A percentile compares a stretch with the other conserved stretches of the same genome.
These are phyloP conservation scores for Durio zibethinus DNA, from an alignment of 345 rosid species.

Conservation along the genomic window DNA sequence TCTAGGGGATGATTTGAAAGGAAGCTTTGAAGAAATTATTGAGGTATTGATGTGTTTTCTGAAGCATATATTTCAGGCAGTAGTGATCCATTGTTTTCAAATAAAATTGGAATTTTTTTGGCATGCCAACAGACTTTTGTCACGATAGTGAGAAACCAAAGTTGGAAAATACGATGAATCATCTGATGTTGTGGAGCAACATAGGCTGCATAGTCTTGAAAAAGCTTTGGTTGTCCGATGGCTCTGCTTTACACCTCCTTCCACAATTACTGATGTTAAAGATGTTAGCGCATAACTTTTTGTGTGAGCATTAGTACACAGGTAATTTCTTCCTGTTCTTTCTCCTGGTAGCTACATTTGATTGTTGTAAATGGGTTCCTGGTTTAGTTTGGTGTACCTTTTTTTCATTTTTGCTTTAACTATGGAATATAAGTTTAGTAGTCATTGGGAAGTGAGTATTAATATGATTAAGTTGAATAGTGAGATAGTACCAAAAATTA, in stretches of 20 bases:
- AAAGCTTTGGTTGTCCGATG: slow-evolving; percentile 92
- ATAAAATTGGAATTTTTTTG: not conserved
- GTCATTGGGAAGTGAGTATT: too few species aligned
- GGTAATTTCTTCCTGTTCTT: slow-evolving; percentile 38
- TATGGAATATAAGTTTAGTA: too few species aligned
- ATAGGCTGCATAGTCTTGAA: slow-evolving; percentile 85
- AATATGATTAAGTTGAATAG: too few species aligned
- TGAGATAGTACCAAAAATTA: too few species aligned
- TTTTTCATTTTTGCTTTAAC: slow-evolving; percentile 1
- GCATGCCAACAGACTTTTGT: slow-evolving; percentile 60
- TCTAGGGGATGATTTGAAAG: slow-evolving; percentile 62
- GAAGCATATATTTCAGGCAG: slow-evolving; percentile 13
- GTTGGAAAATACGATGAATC: slow-evolving; percentile 68
- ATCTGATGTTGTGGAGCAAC: slow-evolving; percentile 88
- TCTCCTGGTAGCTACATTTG: not conserved
- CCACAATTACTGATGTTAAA: slow-evolving; percentile 64
- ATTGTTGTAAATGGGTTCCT: not conserved
- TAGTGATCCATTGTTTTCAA: slow-evolving; percentile 17
- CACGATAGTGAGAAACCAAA: slow-evolving; percentile 85
- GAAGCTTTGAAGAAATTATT: slow-evolving; percentile 92
- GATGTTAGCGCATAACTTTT: slow-evolving; percentile 68
- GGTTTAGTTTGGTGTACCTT: not conserved
- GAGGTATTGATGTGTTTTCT: slow-evolving; percentile 52
- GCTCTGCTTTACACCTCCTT: slow-evolving; percentile 98
- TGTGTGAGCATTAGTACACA: slow-evolving; percentile 74